These are phyloP conservation scores for Citrullus colocynthis DNA, from an alignment of 306 rosid species.

Conservation along the genomic window DNA sequence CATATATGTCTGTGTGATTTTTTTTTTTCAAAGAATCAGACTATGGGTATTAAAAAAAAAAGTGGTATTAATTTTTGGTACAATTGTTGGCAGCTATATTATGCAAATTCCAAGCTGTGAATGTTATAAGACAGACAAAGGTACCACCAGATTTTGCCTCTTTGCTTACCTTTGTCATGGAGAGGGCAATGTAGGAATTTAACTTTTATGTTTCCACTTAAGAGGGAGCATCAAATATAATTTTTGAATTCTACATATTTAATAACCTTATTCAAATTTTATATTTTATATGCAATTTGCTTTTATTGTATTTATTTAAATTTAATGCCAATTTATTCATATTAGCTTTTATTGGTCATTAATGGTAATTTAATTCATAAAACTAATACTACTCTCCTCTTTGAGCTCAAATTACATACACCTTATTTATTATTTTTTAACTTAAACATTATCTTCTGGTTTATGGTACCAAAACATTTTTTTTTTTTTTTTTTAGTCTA, in stretches of 20 bases:
- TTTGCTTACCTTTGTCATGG: background rate
- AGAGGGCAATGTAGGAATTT: background rate
- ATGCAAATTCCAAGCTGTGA: constrained; percentile 1
- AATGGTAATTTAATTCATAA: background rate
- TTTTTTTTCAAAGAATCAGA: background rate
- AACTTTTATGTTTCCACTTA: background rate
- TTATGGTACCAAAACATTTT: too few relatives aligned
- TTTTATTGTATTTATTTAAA: background rate
- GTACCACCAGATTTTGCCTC: background rate
- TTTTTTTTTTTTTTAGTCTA: too few relatives aligned
- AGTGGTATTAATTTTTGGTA: background rate
- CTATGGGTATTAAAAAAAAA: background rate
- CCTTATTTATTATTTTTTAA: background rate
- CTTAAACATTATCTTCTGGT: too few relatives aligned
- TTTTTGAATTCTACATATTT: background rate
- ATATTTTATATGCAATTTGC: background rate
- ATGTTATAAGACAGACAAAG: background rate
- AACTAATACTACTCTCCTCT: background rate
- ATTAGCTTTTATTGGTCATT: background rate
- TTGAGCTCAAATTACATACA: background rate
- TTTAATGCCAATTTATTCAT: background rate
- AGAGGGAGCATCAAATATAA: background rate
- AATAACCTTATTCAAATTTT: background rate
- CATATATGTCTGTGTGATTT: too few relatives aligned
- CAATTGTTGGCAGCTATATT: background rate